A percentile compares a stretch with the other conserved stretches of the same genome.
These are phyloP conservation scores for Euphrasia confusa DNA, from an alignment of 257 asterid genomes.

Conservation along the genomic window DNA sequence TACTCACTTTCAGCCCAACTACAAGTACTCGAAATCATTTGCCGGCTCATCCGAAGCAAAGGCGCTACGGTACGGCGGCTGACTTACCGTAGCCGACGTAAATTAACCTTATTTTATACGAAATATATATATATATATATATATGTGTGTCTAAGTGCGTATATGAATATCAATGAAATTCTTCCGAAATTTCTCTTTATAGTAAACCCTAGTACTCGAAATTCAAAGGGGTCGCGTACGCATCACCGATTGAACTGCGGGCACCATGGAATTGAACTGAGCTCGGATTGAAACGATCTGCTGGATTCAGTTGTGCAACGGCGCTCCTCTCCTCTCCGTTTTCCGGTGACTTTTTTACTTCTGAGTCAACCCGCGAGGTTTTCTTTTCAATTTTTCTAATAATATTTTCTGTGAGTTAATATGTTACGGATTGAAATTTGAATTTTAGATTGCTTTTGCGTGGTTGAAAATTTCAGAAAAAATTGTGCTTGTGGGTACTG, in stretches of 20 bases:
- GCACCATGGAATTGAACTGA: background rate
- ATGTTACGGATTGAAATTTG: background rate
- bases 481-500: background rate
- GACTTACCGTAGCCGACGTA: background rate
- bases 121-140: too few relatives aligned
- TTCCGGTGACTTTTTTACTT: conserved; percentile 1
- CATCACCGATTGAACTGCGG: background rate
- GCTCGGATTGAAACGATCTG: conserved; percentile 1
- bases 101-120: background rate
- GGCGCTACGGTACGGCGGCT: background rate
- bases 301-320: background rate
- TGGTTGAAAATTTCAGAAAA: background rate
- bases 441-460: background rate
- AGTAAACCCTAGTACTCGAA: background rate
- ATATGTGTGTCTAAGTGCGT: background rate
- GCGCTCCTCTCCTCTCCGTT: background rate
- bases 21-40: background rate
- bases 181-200: background rate
- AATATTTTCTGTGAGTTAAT: background rate
- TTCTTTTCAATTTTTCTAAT: background rate
- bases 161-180: background rate
- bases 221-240: background rate
- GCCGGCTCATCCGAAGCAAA: background rate
- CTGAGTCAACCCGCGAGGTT: background rate
- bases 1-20: background rate